Evolutionary conservation across 352 stramenopile species (phyloP), one percentile per base, ranked within the genome.

Genomic region (Phytophthora palmivora): DNA sequence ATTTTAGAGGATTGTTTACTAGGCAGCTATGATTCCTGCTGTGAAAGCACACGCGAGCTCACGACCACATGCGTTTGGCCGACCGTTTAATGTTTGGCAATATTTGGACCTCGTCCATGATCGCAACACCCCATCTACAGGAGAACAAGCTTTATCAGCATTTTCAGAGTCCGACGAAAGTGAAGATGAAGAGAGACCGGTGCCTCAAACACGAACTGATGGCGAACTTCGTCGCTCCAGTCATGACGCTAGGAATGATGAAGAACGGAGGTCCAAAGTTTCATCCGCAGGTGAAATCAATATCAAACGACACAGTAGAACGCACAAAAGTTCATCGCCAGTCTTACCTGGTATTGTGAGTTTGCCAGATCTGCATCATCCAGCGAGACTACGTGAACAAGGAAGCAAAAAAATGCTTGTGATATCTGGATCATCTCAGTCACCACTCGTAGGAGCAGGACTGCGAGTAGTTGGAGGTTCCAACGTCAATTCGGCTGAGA

Each of bases 71-170:
- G 67, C 79, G 0, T 91, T 91, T 42, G 82, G 82, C 0, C 76
- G n/a, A 10, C 86, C 82, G 10, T 91, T 79, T 8, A 91, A 91
- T 34, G 65, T 91, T 19, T 91, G 82, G 82, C 78, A 88, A 60
- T 91, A 91, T 56, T 47, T 89, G 58, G 77, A 88, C 37, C 45
- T 61, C 0, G 60, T 87, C 6, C 76, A 88, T 19, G 70, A 82
- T 28, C 74, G 72, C 2, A 60, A 66, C 30, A 81, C 76, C 8
- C 60, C 60, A 12, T 39, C 39, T 10, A 37, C 45, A 19, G 43
- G 18, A 12, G 49, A 55, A 15, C 37, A n/a, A 9, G 46, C 21
- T 34, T 41, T 48, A 15, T 61, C 58, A 6, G 42, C 43, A 3
- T 53, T 62, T 7, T 41, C 53, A 0, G 53, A 62, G 41, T 49